A percentile compares a stretch with the other conserved stretches of the same genome.
phyloP scores from a whole-genome alignment of 148 eudicot species.

The Simmondsia chinensis region DNA sequence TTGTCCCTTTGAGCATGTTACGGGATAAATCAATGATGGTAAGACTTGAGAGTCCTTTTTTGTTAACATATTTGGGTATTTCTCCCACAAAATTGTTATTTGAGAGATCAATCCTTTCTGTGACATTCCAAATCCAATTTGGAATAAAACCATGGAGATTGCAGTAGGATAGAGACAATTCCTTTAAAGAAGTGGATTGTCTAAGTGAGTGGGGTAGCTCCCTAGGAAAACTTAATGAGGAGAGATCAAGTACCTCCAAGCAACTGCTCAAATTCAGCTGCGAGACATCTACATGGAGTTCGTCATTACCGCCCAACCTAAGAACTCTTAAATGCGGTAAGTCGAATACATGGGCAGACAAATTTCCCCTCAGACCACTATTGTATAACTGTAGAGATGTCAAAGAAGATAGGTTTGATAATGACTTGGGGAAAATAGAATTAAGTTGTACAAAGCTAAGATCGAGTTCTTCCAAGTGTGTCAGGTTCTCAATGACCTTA shows the following conservation, averaged over 20 bases:
- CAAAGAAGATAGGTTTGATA: constrained; percentile 11
- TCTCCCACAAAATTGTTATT: neutral
- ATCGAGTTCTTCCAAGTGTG: too few relatives aligned
- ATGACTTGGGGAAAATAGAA: too few relatives aligned
- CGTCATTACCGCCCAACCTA: neutral
- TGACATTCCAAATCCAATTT: constrained; percentile 14
- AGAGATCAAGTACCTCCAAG: constrained; percentile 4
- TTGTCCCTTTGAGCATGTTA: constrained; percentile 11
- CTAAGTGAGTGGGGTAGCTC: constrained; percentile 15
- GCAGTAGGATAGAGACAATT: neutral
- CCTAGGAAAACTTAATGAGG: neutral
- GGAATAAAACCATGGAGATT: constrained; percentile 9
- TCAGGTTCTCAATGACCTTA: too few relatives aligned
- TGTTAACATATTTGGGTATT: neutral
- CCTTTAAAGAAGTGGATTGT: constrained; percentile 8
- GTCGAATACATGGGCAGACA: constrained; percentile 8
- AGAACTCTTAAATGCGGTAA: constrained; percentile 9
- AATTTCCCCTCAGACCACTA: constrained; percentile 4
- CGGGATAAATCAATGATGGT: neutral
- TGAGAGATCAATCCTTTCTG: neutral
- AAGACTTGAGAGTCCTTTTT: neutral
- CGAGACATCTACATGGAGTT: neutral
- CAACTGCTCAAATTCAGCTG: constrained; percentile 10
- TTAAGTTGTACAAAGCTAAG: too few relatives aligned
- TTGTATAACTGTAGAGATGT: neutral